Evolutionary conservation across 805 yeast genomes (phyloP).

Genomic region (Jamesozyma spencerorum): DNA sequence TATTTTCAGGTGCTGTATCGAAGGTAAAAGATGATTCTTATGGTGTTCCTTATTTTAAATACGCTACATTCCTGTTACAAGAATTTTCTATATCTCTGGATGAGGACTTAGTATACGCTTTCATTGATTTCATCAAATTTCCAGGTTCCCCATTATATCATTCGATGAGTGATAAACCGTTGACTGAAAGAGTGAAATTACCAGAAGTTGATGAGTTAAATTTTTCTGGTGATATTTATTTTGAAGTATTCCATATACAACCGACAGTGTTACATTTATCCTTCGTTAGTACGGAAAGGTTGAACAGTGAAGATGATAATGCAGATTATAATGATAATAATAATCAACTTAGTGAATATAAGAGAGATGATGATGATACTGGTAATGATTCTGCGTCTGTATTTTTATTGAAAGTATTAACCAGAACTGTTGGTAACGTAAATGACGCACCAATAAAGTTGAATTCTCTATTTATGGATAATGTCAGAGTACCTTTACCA

Average conservation of each 20-base stretch:
- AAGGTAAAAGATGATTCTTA: conserved; percentile 80
- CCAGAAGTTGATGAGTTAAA: conserved; percentile 59
- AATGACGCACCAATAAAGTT: conserved; percentile 92
- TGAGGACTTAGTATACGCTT: conserved; percentile 80
- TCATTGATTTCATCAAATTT: conserved; percentile 68
- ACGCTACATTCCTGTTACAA: conserved; percentile 81
- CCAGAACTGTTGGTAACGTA: conserved; percentile 95
- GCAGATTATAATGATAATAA: conserved; percentile 4
- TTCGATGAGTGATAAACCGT: conserved; percentile 2
- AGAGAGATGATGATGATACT: conserved; percentile 36
- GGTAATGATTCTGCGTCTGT: conserved; percentile 31
- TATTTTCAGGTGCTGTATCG: conserved; percentile 77
- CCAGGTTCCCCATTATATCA: conserved; percentile 75
- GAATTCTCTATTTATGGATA: conserved; percentile 80
- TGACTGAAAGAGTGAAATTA: conserved; percentile 40
- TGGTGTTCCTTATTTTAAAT: conserved; percentile 83
- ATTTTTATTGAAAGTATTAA: conserved; percentile 73
- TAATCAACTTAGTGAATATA: too few relatives aligned
- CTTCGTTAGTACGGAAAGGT: conserved; percentile 79
- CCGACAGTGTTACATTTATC: conserved; percentile 85
- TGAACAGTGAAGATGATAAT: conserved; percentile 55
- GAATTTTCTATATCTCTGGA: conserved; percentile 89
- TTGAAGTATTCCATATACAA: conserved; percentile 86
- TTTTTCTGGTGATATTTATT: conserved; percentile 68
- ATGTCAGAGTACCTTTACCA: conserved; percentile 78